These are phyloP conservation scores for Stylonectria norvegica DNA, from an alignment of 2,329 filamentous ascomycete species.

Conservation along the genomic window DNA sequence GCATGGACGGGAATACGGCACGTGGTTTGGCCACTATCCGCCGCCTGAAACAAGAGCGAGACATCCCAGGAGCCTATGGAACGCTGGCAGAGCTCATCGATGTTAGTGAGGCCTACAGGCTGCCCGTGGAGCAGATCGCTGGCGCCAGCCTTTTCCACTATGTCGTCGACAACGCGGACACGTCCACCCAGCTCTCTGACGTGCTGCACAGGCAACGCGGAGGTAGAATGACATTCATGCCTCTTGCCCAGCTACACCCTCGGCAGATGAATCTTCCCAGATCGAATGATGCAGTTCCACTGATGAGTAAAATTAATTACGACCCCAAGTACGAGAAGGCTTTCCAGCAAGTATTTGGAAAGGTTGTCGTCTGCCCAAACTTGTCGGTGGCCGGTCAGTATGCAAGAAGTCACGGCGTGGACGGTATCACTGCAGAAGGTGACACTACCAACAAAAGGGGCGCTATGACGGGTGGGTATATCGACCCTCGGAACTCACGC, in stretches of 20 bases:
- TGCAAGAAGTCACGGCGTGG: conserved; percentile 84
- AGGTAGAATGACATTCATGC: conserved; percentile 92
- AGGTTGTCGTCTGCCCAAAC: conserved; percentile 90
- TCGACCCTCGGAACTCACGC: conserved; percentile 81
- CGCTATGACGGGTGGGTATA: conserved; percentile 90
- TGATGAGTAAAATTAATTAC: conserved; percentile 81
- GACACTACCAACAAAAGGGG: conserved; percentile 94
- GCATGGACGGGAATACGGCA: conserved; percentile 87
- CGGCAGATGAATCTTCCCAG: conserved; percentile 74
- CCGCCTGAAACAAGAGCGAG: conserved; percentile 72
- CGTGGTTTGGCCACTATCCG: conserved; percentile 84
- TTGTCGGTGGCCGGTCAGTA: conserved; percentile 85
- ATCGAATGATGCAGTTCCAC: conserved; percentile 80
- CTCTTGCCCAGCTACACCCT: conserved; percentile 74
- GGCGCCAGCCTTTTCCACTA: conserved; percentile 94
- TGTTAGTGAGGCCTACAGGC: conserved; percentile 78
- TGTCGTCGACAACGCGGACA: conserved; percentile 87
- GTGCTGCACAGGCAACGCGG: conserved; percentile 74
- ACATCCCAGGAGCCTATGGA: conserved; percentile 84
- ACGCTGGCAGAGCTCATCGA: conserved; percentile 91
- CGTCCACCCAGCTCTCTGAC: conserved; percentile 77
- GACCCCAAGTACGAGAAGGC: conserved; percentile 76
- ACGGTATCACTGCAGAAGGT: conserved; percentile 90
- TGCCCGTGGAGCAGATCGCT: conserved; percentile 88
- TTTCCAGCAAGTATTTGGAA: conserved; percentile 93